Conservation (phyloP, 2,329 filamentous ascomycete genomes). For the Chaetomiaceae sp. region DNA sequence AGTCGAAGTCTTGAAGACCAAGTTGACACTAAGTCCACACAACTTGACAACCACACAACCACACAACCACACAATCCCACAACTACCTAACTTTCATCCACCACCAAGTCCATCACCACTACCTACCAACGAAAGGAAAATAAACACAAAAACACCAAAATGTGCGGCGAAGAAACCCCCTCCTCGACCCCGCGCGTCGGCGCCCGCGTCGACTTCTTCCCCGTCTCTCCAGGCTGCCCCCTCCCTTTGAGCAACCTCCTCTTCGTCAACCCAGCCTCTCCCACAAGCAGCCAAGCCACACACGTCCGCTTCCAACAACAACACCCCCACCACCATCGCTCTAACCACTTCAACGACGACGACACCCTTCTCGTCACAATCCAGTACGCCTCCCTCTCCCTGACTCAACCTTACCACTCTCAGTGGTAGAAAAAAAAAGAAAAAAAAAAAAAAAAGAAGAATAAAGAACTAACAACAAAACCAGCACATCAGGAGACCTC, state of each 20-base stretch:
- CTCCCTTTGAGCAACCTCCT: conserved; percentile 22
- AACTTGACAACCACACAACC: too few relatives aligned
- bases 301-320: conserved; percentile 22
- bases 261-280: conserved; percentile 23
- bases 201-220: conserved; percentile 27
- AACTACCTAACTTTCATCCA: background rate
- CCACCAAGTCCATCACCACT: background rate
- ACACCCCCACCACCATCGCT: background rate
- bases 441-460: too few relatives aligned
- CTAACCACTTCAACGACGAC: background rate
- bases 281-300: conserved; percentile 21
- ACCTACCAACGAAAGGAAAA: too few relatives aligned
- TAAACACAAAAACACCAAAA: conserved; percentile 1
- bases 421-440: too few relatives aligned
- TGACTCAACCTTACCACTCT: background rate
- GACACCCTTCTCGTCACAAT: conserved; percentile 24
- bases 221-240: conserved; percentile 1
- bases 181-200: conserved; percentile 24
- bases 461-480: background rate
- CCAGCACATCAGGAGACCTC: conserved; percentile 23
- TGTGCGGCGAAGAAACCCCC: conserved; percentile 23
- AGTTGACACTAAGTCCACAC: too few relatives aligned
- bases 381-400: conserved; percentile 19
- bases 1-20: too few relatives aligned
- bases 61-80: background rate